Evolutionary conservation across 2,329 filamentous ascomycete genomes (phyloP).

Genomic region (Dothideomycetes sp.): DNA sequence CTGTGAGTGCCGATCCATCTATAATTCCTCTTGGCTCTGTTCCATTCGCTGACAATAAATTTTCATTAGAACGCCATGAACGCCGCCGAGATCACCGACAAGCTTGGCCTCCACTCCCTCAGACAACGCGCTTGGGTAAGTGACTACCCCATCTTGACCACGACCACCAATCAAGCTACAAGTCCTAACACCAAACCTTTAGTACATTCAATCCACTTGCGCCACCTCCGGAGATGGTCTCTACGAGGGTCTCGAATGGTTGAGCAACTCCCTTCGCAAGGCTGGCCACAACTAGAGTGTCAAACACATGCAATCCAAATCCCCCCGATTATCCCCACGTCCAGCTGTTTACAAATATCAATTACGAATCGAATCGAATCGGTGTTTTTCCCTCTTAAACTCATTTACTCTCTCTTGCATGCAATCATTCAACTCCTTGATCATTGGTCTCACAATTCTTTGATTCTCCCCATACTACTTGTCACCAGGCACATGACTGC

Average conservation of each 20-base stretch:
- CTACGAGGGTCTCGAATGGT: slow-evolving; percentile 83
- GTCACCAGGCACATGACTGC: too few relatives aligned
- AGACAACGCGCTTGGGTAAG: slow-evolving; percentile 98
- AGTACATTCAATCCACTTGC: slow-evolving; percentile 99
- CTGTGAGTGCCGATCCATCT: slow-evolving; percentile 47
- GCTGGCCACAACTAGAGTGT: slow-evolving; percentile 39
- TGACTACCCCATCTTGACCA: neutral
- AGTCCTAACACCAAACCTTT: slow-evolving; percentile 9
- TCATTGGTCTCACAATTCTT: too few relatives aligned
- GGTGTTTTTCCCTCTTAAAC: too few relatives aligned
- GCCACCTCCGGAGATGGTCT: slow-evolving; percentile 98
- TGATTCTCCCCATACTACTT: too few relatives aligned
- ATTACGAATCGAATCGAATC: too few relatives aligned
- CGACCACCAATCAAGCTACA: neutral
- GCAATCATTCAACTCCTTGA: too few relatives aligned
- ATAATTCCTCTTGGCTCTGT: too few relatives aligned
- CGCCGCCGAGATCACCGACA: slow-evolving; percentile 98
- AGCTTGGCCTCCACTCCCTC: slow-evolving; percentile 98
- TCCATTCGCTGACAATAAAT: slow-evolving; percentile 1
- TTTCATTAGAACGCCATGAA: slow-evolving; percentile 99
- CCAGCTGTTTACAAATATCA: too few relatives aligned
- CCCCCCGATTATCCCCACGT: slow-evolving; percentile 5
- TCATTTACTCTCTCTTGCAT: too few relatives aligned
- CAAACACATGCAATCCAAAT: too few relatives aligned
- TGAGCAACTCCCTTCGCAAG: slow-evolving; percentile 45